These are phyloP conservation scores for Alternaria ventricosa DNA, from an alignment of 2,329 filamentous ascomycete species.

Conservation along the genomic window DNA sequence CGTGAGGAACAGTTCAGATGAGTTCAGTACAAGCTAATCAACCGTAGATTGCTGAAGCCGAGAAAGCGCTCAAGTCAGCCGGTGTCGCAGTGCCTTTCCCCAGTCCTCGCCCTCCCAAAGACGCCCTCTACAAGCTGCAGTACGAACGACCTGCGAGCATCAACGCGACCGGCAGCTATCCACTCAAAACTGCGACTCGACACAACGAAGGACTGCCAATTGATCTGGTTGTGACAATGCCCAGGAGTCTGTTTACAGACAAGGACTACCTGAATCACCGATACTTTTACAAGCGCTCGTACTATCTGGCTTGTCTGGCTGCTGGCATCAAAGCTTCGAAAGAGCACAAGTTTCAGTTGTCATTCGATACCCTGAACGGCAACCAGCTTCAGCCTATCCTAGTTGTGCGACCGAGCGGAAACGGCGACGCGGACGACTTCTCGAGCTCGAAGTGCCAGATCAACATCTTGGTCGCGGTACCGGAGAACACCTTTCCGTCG, in stretches of 20 bases:
- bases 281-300: constrained; percentile 94
- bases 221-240: constrained; percentile 90
- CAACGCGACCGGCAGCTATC: constrained; percentile 90
- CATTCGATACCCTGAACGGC: constrained; percentile 72
- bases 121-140: constrained; percentile 81
- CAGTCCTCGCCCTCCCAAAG: constrained; percentile 74
- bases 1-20: not conserved
- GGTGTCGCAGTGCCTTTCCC: constrained; percentile 83
- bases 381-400: constrained; percentile 78
- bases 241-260: constrained; percentile 78
- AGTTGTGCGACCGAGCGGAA: constrained; percentile 50
- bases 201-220: constrained; percentile 66
- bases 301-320: constrained; percentile 84
- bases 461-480: constrained; percentile 77
- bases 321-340: constrained; percentile 69
- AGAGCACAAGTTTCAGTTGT: constrained; percentile 61
- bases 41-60: constrained; percentile 71
- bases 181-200: constrained; percentile 75
- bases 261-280: constrained; percentile 94
- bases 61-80: constrained; percentile 68
- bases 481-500: constrained; percentile 71
- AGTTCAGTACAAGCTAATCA: constrained; percentile 12
- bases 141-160: constrained; percentile 78
- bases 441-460: constrained; percentile 56
- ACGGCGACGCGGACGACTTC: constrained; percentile 46